These are phyloP conservation scores for Rhynchosporium secalis DNA, from an alignment of 2,329 filamentous ascomycete genomes.

Conservation along the genomic window DNA sequence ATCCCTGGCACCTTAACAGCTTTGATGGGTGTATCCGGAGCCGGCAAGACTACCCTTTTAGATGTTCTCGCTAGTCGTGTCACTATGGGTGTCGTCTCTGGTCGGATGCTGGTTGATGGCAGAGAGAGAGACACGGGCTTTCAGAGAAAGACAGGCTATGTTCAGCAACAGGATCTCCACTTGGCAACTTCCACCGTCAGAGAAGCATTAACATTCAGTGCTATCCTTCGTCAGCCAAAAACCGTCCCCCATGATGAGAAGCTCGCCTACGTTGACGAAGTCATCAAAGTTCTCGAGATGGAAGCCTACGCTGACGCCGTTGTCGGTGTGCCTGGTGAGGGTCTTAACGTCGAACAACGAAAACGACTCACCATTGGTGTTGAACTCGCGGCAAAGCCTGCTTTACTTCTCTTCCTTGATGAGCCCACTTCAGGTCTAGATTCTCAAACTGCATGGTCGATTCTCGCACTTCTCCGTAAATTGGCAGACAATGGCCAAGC, in stretches of 20 bases:
- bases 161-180: constrained; percentile 72
- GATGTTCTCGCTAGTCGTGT: constrained; percentile 83
- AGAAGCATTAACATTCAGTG: constrained; percentile 84
- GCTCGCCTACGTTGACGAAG: constrained; percentile 82
- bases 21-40: constrained; percentile 70
- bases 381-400: constrained; percentile 87
- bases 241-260: constrained; percentile 74
- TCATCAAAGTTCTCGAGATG: constrained; percentile 91
- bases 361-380: constrained; percentile 90
- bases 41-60: constrained; percentile 90
- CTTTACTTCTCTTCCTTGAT: constrained; percentile 86
- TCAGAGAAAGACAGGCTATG: constrained; percentile 89
- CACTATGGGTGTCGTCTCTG: constrained; percentile 84
- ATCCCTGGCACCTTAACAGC: constrained; percentile 89
- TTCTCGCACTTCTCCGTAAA: constrained; percentile 84
- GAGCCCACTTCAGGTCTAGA: constrained; percentile 95
- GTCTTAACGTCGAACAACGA: constrained; percentile 70
- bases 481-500: constrained; percentile 86
- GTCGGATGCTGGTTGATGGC: constrained; percentile 72
- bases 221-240: constrained; percentile 79
- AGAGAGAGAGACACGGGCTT: constrained; percentile 75
- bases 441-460: constrained; percentile 90
- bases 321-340: constrained; percentile 87
- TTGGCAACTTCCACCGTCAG: constrained; percentile 81
- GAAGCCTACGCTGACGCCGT: constrained; percentile 85